Percentiles rank a stretch among this genome's conserved stretches.
phyloP scores from a whole-genome alignment of 2,329 filamentous ascomycete genomes.

The Teratosphaeria zuluensis region DNA sequence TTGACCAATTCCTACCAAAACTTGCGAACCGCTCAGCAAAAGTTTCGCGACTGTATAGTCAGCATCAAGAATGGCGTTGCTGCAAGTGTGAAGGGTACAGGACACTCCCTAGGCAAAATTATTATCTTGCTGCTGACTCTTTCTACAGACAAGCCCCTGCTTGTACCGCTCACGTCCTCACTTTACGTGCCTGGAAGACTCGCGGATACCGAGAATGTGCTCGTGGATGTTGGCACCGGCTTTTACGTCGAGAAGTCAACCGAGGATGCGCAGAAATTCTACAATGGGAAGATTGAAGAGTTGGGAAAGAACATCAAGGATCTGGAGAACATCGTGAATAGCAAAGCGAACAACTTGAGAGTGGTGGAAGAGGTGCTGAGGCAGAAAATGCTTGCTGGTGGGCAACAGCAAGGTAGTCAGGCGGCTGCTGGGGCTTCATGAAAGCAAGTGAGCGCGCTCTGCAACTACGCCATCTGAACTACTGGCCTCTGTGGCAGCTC shows the following conservation, averaged over 20 bases:
- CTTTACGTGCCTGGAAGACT: conserved; percentile 84
- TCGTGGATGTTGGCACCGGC: conserved; percentile 89
- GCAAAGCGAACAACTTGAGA: conserved; percentile 75
- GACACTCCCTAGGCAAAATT: background rate
- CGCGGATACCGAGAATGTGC: conserved; percentile 61
- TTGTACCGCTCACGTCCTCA: conserved; percentile 91
- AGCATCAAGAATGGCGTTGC: conserved; percentile 50
- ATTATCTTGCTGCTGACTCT: background rate
- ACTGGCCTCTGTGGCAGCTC: too few relatives aligned
- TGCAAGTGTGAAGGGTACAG: conserved; percentile 28
- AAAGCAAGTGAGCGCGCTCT: conserved; percentile 1
- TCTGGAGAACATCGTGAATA: conserved; percentile 57
- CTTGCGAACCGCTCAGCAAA: conserved; percentile 78
- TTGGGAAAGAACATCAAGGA: conserved; percentile 56
- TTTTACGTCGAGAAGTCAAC: conserved; percentile 84
- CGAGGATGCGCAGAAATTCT: conserved; percentile 55
- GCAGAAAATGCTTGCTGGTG: conserved; percentile 24
- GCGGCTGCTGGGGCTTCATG: conserved; percentile 8
- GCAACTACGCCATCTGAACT: too few relatives aligned
- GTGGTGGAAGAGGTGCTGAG: conserved; percentile 76
- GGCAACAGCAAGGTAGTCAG: conserved; percentile 14
- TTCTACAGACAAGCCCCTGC: conserved; percentile 49
- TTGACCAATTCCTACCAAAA: conserved; percentile 83
- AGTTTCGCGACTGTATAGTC: conserved; percentile 81
- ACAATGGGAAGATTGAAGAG: conserved; percentile 57